phyloP scores from a whole-genome alignment of 768 basidiomycete genomes.

The Exidia glandulosa region DNA sequence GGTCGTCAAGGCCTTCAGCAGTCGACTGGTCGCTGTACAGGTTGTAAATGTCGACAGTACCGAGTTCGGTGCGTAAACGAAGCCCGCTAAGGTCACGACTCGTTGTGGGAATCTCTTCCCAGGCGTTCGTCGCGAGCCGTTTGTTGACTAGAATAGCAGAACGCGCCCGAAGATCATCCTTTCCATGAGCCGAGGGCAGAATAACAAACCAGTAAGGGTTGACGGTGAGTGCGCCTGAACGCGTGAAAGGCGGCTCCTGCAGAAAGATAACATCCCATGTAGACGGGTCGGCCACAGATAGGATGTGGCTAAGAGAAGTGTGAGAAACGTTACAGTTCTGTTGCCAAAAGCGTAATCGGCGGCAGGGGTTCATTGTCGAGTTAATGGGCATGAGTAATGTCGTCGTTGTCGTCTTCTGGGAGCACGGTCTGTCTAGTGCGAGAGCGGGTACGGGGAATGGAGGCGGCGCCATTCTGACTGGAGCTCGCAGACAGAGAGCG shows the following conservation, averaged over 20 bases:
- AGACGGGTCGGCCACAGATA: not conserved
- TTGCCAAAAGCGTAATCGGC: not conserved
- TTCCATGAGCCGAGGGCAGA: not conserved
- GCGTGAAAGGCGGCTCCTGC: not conserved
- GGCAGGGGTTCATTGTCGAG: not conserved
- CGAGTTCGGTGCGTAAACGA: constrained; percentile 8
- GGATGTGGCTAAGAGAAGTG: not conserved
- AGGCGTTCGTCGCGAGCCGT: constrained; percentile 8
- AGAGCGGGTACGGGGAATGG: no score
- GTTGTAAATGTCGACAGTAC: constrained; percentile 23
- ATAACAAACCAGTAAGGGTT: not conserved
- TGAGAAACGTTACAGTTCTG: not conserved
- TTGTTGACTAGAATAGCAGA: constrained; percentile 16
- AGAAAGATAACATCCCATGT: not conserved
- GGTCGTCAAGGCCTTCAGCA: not conserved
- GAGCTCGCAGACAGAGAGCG: no score
- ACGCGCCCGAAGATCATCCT: constrained; percentile 1
- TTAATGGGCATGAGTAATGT: not conserved
- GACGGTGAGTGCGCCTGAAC: not conserved
- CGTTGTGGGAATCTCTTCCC: constrained; percentile 12
- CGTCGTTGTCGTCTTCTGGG: not conserved
- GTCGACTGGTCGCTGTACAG: constrained; percentile 24
- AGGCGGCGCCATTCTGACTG: no score
- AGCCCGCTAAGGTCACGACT: constrained; percentile 19
- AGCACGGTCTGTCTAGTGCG: not conserved